These are phyloP conservation scores for Schwanniomyces vanrijiae DNA, from an alignment of 805 yeast genomes.

Conservation along the genomic window DNA sequence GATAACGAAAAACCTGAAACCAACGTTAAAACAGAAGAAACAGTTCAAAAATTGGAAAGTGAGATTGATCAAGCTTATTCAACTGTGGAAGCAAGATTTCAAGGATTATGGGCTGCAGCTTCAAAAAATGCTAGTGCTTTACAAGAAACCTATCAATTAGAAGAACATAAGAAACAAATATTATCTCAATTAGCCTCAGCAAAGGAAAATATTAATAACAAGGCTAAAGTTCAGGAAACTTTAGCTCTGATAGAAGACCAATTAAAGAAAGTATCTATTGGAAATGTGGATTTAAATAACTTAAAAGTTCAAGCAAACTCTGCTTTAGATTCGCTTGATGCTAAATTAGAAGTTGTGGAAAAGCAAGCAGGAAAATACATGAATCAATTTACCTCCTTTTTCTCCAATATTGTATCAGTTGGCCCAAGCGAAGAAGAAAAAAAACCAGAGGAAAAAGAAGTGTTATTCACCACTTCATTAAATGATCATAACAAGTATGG, in stretches of 20 bases:
- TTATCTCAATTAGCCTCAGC: constrained; percentile 28
- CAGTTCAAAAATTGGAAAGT: constrained; percentile 50
- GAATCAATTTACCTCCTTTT: constrained; percentile 55
- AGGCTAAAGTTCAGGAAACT: constrained; percentile 20
- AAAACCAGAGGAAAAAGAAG: constrained; percentile 13
- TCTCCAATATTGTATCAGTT: constrained; percentile 38
- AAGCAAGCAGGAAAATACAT: constrained; percentile 63
- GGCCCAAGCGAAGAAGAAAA: constrained; percentile 14
- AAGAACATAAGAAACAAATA: constrained; percentile 27
- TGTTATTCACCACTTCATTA: constrained; percentile 18
- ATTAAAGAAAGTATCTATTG: constrained; percentile 21
- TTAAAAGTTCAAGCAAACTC: constrained; percentile 47
- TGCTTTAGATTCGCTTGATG: constrained; percentile 68
- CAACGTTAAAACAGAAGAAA: constrained; percentile 46
- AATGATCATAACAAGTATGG: constrained; percentile 29
- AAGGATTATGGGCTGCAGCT: constrained; percentile 33
- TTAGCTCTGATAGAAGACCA: constrained; percentile 28
- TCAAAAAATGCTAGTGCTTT: constrained; percentile 29
- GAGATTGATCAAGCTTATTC: constrained; percentile 53
- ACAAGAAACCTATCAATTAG: constrained; percentile 28
- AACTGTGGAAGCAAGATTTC: constrained; percentile 40
- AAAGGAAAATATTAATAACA: constrained; percentile 21
- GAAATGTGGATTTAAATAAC: constrained; percentile 21
- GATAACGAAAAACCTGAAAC: background rate
- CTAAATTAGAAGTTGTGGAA: constrained; percentile 70